Conservation (phyloP, 495 filamentous ascomycete genomes). For the Cladorrhinum samala region DNA sequence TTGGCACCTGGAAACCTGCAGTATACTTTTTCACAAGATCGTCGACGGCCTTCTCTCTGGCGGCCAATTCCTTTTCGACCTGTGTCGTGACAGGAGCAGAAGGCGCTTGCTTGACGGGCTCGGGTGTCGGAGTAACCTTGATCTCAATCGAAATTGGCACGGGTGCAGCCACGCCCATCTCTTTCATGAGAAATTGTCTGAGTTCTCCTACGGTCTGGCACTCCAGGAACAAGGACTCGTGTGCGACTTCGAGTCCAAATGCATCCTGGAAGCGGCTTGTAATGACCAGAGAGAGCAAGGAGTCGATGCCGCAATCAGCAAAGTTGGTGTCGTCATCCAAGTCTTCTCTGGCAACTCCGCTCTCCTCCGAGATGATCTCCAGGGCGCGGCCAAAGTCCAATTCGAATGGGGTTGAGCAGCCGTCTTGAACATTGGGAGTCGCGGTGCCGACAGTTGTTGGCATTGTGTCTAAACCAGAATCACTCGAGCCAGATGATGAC, state of each 20-base stretch:
- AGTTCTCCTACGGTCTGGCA: constrained; percentile 15
- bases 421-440: constrained; percentile 36
- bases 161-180: background rate
- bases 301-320: constrained; percentile 42
- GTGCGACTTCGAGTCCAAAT: constrained; percentile 36
- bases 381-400: background rate
- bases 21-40: background rate
- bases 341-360: constrained; percentile 46
- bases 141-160: background rate
- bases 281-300: constrained; percentile 41
- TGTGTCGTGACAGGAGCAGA: background rate
- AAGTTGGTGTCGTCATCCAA: constrained; percentile 38
- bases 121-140: background rate
- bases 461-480: background rate
- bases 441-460: background rate
- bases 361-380: constrained; percentile 42
- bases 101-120: background rate
- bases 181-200: background rate
- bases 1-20: background rate
- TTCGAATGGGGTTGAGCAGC: background rate
- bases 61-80: background rate
- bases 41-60: background rate
- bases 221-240: constrained; percentile 29
- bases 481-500: background rate
- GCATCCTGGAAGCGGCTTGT: constrained; percentile 37